Percentiles rank a stretch among this genome's conserved stretches.
phyloP scores from a whole-genome alignment of 2,329 filamentous ascomycete species.

The Calonectria henricotiae region DNA sequence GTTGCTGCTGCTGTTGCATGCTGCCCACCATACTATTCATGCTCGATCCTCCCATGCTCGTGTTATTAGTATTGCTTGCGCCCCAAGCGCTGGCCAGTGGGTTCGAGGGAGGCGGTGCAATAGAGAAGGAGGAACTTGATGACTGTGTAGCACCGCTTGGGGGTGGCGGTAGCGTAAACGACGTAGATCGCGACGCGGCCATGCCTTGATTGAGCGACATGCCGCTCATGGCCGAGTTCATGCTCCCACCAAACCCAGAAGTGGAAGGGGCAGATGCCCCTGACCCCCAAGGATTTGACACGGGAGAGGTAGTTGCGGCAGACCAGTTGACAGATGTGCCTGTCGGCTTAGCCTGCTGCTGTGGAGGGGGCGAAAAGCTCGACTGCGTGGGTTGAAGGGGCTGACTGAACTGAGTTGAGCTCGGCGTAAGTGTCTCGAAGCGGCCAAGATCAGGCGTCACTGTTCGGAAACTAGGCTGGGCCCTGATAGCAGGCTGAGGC shows the following conservation, averaged over 20 bases:
- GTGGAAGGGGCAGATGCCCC: constrained; percentile 52
- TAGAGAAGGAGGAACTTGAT: constrained; percentile 62
- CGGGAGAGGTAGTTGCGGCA: constrained; percentile 55
- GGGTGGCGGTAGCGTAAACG: constrained; percentile 74
- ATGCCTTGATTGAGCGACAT: constrained; percentile 67
- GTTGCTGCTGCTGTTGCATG: constrained; percentile 41
- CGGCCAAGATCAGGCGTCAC: constrained; percentile 73
- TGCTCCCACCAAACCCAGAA: constrained; percentile 57
- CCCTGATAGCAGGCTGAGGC: constrained; percentile 57
- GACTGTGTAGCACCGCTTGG: constrained; percentile 57
- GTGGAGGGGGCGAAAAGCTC: constrained; percentile 52
- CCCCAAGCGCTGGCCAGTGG: constrained; percentile 49
- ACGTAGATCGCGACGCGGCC: constrained; percentile 58
- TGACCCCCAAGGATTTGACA: constrained; percentile 68
- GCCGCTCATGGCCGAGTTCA: constrained; percentile 65
- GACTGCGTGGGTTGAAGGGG: constrained; percentile 68
- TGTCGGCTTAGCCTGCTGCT: constrained; percentile 43
- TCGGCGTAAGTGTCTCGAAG: constrained; percentile 72
- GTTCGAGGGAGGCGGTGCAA: constrained; percentile 64
- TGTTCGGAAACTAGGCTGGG: constrained; percentile 67
- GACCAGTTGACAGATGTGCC: constrained; percentile 69
- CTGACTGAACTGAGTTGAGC: constrained; percentile 76
- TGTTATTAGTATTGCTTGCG: constrained; percentile 41
- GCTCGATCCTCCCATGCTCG: constrained; percentile 35
- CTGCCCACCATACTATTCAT: constrained; percentile 52